phyloP scores from a whole-genome alignment of 768 basidiomycete species.

The Cystobasidium ongulense region DNA sequence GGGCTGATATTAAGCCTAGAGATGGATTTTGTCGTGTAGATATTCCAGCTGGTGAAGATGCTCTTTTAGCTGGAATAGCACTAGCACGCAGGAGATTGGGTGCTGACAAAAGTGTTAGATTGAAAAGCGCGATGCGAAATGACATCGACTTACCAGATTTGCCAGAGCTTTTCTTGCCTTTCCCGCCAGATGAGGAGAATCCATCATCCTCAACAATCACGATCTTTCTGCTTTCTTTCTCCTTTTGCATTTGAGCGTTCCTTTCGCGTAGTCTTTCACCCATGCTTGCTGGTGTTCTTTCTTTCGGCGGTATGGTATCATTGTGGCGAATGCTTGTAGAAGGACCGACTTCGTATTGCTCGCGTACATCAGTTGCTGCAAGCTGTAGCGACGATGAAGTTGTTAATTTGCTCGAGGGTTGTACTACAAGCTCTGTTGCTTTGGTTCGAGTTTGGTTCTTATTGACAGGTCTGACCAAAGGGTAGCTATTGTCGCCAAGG shows the following conservation, averaged over 20 bases:
- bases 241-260: constrained; percentile 9
- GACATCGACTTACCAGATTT: neutral
- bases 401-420: neutral
- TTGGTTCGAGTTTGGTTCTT: neutral
- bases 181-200: neutral
- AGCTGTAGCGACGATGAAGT: neutral
- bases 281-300: constrained; percentile 25
- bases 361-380: neutral
- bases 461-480: neutral
- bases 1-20: neutral
- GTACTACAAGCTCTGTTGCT: neutral
- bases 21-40: neutral
- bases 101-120: neutral
- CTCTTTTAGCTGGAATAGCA: neutral
- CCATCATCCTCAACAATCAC: constrained; percentile 25
- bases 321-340: constrained; percentile 1
- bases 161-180: constrained; percentile 3
- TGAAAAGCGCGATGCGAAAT: neutral
- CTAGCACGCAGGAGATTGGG: constrained; percentile 3
- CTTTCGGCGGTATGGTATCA: neutral
- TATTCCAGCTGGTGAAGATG: constrained; percentile 13
- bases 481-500: constrained; percentile 17
- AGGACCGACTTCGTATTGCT: neutral
- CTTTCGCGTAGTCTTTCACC: constrained; percentile 26
- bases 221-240: constrained; percentile 25